Evolutionary conservation across 1,139 yeast species (phyloP), one percentile per base, ranked within the genome.

Genomic region (Cylindricascospora bacillispora): DNA sequence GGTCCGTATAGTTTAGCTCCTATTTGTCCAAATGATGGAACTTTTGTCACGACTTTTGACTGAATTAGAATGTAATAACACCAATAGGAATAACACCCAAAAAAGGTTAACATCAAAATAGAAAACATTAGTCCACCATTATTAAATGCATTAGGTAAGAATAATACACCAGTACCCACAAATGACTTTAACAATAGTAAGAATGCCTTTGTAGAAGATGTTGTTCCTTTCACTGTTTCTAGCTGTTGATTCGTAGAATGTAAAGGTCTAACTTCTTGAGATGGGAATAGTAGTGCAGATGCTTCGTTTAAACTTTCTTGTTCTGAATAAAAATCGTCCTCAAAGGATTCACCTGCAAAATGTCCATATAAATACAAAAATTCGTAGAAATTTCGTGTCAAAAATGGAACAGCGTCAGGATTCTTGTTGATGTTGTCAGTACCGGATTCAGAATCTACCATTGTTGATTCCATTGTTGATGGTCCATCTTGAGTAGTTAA

Each of bases 321-420:
- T 0, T 73, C 72, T 7, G 60, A 38, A 30, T 60, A 69, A 35
- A 76, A 80, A 39, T 76, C 86, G 45, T 73, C 78, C 43, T 76
- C 83, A 36, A 79, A 65, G 25, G 73, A 70, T 55, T 79, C 92
- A 43, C 92, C 92, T 1, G 89, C 89, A 55, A 79, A 79, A 59
- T 78, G 86, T 4, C 92, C 92, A 50, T 78, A 78, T 9, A 79
- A 65, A 41, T 78, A 73, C 30, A 79, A 59, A 46, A 79, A 78
- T 49, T 79, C 92, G 40, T 78, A 62, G 41, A 79, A 79, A 50
- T 78, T 78, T 32, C 69, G 63, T 1, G 89, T 74, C 29, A 78
- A 51, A 37, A 74, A 64, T 20, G 71, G 64, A 4, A 58, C 57
- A 35, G 48, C 43, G 18, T 56, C 53, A 15, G 27, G 15, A 14